Evolutionary conservation across 345 rosid species (phyloP).

Genomic region (Linum tenue): DNA sequence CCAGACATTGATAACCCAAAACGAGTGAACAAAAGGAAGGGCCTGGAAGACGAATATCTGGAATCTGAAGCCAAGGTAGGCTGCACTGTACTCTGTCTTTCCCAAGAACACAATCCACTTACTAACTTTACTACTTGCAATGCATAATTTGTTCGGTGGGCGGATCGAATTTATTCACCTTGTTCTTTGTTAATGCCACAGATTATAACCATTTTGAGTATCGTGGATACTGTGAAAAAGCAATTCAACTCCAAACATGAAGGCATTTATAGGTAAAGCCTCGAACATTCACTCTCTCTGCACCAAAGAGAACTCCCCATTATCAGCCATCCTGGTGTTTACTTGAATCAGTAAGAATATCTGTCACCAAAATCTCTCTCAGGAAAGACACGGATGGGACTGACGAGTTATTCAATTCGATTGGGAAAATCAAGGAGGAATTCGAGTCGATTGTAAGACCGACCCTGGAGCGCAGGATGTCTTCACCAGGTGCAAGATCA

Average conservation of each 20-base stretch:
- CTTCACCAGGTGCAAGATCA: constrained; percentile 13
- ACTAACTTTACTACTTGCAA: neutral
- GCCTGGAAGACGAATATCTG: constrained; percentile 54
- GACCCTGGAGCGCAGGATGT: constrained; percentile 21
- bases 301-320: no score
- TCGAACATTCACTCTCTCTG: neutral
- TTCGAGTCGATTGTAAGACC: constrained; percentile 68
- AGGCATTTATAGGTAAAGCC: constrained; percentile 50
- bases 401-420: constrained; percentile 44
- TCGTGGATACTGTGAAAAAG: constrained; percentile 52
- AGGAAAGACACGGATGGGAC: constrained; percentile 62
- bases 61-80: constrained; percentile 65
- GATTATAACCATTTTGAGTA: constrained; percentile 47
- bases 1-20: constrained; percentile 25
- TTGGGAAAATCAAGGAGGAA: constrained; percentile 49
- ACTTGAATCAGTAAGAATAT: no score
- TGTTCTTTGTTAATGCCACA: constrained; percentile 16
- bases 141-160: neutral
- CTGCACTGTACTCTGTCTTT: neutral
- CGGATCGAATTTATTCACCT: no score
- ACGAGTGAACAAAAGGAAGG: constrained; percentile 32
- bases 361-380: constrained; percentile 15
- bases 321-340: no score
- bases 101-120: neutral
- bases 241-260: constrained; percentile 40